These are phyloP conservation scores for Rhodosporidiobolus odoratus DNA, from an alignment of 768 basidiomycete genomes.

Conservation along the genomic window DNA sequence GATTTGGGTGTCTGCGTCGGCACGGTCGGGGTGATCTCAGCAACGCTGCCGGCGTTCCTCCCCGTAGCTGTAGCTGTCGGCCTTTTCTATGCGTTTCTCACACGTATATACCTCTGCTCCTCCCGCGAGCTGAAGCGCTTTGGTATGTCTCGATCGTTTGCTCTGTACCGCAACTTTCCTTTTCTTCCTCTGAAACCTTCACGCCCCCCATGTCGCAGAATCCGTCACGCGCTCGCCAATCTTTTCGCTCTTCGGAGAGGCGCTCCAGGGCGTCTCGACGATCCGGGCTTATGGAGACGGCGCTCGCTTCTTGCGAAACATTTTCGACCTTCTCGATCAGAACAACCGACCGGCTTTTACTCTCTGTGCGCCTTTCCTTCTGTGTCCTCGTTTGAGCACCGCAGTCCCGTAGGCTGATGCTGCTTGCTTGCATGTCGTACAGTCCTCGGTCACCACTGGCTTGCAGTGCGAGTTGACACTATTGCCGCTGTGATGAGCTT, in stretches of 20 bases:
- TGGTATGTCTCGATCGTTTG: too few relatives aligned
- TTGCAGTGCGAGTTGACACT: constrained; percentile 42
- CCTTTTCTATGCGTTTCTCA: constrained; percentile 45
- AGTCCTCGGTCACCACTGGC: constrained; percentile 39
- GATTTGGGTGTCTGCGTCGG: constrained; percentile 43
- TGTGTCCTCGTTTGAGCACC: too few relatives aligned
- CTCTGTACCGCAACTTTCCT: too few relatives aligned
- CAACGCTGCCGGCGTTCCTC: constrained; percentile 46
- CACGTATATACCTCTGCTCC: constrained; percentile 47
- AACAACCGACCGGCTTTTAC: constrained; percentile 49
- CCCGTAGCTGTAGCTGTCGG: constrained; percentile 44
- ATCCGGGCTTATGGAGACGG: constrained; percentile 50
- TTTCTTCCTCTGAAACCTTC: too few relatives aligned
- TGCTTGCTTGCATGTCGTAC: not conserved
- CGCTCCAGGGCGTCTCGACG: constrained; percentile 47
- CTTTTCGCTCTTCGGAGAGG: constrained; percentile 48
- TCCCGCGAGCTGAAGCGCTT: constrained; percentile 50
- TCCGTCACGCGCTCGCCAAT: constrained; percentile 47
- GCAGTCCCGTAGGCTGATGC: too few relatives aligned
- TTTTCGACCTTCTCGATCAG: constrained; percentile 46
- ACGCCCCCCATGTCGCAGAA: too few relatives aligned
- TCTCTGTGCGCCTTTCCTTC: constrained; percentile 42
- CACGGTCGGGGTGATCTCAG: constrained; percentile 45
- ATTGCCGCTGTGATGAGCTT: constrained; percentile 47
- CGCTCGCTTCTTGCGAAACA: constrained; percentile 47